Evolutionary conservation across 768 basidiomycete species (phyloP).

Genomic region (Lactifluus volemus): DNA sequence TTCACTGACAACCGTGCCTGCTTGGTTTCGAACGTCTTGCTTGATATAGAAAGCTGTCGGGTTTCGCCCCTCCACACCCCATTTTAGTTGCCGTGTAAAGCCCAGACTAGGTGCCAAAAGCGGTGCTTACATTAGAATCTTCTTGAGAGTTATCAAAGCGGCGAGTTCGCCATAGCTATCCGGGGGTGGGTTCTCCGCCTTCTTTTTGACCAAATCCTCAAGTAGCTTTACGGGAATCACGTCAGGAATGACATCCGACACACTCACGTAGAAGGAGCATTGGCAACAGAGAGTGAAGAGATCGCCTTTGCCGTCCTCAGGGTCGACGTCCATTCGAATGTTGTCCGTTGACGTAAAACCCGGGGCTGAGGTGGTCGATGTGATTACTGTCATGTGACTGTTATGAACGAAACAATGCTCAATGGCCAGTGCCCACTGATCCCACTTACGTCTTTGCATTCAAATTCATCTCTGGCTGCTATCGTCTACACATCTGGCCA

Average conservation of each 20-base stretch:
- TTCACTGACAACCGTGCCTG: too few species aligned
- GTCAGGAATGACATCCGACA: slow-evolving; percentile 62
- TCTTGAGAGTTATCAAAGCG: slow-evolving; percentile 51
- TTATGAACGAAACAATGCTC: too few species aligned
- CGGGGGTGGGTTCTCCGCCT: slow-evolving; percentile 43
- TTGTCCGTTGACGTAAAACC: slow-evolving; percentile 6
- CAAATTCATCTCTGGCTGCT: too few species aligned
- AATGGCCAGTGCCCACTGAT: too few species aligned
- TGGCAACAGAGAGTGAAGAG: slow-evolving; percentile 78
- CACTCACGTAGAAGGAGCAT: slow-evolving; percentile 66
- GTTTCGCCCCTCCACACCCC: slow-evolving; percentile 63
- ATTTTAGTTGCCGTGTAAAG: slow-evolving; percentile 51
- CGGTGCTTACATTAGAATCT: slow-evolving; percentile 49
- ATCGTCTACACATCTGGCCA: too few species aligned
- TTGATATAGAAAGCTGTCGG: slow-evolving; percentile 44
- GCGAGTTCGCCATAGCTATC: slow-evolving; percentile 49
- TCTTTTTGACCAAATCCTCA: slow-evolving; percentile 58
- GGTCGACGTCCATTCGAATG: slow-evolving; percentile 28
- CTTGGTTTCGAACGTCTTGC: slow-evolving; percentile 49
- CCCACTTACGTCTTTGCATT: too few species aligned
- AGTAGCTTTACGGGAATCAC: slow-evolving; percentile 55
- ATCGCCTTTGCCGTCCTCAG: slow-evolving; percentile 37
- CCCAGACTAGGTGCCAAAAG: background rate
- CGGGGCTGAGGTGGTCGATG: too few species aligned
- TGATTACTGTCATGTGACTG: too few species aligned